Conservation (phyloP, 495 filamentous ascomycete species). For the Zalerion maritima region DNA sequence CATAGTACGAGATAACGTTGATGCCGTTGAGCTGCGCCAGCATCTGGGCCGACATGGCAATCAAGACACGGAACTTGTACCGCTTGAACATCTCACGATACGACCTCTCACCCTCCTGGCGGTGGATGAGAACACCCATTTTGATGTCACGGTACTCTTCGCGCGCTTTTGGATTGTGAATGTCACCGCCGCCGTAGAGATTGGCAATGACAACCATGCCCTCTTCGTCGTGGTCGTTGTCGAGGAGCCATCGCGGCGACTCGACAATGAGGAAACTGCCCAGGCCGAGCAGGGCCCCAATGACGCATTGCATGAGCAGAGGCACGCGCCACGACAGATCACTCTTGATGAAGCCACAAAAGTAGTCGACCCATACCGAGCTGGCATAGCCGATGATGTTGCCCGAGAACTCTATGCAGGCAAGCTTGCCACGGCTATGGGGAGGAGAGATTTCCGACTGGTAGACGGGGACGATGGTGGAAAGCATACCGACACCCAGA, state of each 20-base stretch:
- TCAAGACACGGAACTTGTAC: slow-evolving; percentile 84
- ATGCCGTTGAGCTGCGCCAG: slow-evolving; percentile 96
- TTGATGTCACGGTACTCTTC: slow-evolving; percentile 98
- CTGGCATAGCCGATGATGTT: slow-evolving; percentile 92
- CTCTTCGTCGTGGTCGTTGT: slow-evolving; percentile 97
- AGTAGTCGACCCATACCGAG: slow-evolving; percentile 97
- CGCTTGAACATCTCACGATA: slow-evolving; percentile 92
- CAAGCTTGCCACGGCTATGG: slow-evolving; percentile 87
- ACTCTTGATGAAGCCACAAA: slow-evolving; percentile 77
- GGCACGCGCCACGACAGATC: slow-evolving; percentile 86
- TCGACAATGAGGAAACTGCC: slow-evolving; percentile 91
- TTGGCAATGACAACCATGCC: slow-evolving; percentile 97
- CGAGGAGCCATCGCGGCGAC: slow-evolving; percentile 90
- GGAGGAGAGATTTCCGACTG: slow-evolving; percentile 96
- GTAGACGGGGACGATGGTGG: slow-evolving; percentile 95
- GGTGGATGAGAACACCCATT: slow-evolving; percentile 84
- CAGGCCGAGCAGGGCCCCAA: slow-evolving; percentile 70
- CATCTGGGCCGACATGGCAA: slow-evolving; percentile 96
- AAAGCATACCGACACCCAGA: slow-evolving; percentile 83
- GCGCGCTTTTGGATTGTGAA: slow-evolving; percentile 76
- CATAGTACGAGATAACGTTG: slow-evolving; percentile 99
- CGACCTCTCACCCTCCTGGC: slow-evolving; percentile 84
- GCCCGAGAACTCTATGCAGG: slow-evolving; percentile 95
- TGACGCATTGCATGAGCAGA: slow-evolving; percentile 82
- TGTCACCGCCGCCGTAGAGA: slow-evolving; percentile 87